Percentiles rank a stretch among this genome's conserved stretches.
Evolutionary conservation across 768 basidiomycete genomes (phyloP).

Genomic region (Phlebiopsis flavidoalba): DNA sequence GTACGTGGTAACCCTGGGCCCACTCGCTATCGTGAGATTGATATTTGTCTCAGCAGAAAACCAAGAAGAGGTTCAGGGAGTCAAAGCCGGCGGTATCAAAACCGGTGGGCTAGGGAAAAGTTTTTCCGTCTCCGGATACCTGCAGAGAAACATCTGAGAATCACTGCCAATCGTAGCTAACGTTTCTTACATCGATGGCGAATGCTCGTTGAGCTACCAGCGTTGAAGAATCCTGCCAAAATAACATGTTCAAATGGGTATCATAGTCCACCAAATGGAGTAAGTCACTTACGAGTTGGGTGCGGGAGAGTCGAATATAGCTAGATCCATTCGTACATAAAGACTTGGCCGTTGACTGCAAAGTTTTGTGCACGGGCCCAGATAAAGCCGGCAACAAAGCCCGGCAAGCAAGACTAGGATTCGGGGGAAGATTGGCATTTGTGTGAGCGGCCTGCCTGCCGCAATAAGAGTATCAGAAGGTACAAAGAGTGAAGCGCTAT

Average conservation of each 20-base stretch:
- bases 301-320: constrained; percentile 19
- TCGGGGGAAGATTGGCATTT: neutral
- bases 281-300: constrained; percentile 6
- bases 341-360: constrained; percentile 17
- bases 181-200: constrained; percentile 26
- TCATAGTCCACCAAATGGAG: neutral
- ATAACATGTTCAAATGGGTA: neutral
- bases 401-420: neutral
- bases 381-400: neutral
- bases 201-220: constrained; percentile 21
- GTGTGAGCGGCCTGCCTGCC: neutral
- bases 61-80: constrained; percentile 37
- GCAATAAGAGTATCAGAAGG: neutral
- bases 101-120: constrained; percentile 23
- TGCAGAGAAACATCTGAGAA: neutral
- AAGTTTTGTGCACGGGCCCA: constrained; percentile 11
- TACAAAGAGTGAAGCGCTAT: neutral
- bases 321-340: constrained; percentile 26
- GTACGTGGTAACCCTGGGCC: constrained; percentile 30
- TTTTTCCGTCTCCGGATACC: constrained; percentile 37
- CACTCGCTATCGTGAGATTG: constrained; percentile 37
- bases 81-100: constrained; percentile 20
- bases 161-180: neutral
- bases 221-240: constrained; percentile 18
- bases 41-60: constrained; percentile 32